Evolutionary conservation across 345 rosid species (phyloP).

Genomic region (Gossypium longicalyx): DNA sequence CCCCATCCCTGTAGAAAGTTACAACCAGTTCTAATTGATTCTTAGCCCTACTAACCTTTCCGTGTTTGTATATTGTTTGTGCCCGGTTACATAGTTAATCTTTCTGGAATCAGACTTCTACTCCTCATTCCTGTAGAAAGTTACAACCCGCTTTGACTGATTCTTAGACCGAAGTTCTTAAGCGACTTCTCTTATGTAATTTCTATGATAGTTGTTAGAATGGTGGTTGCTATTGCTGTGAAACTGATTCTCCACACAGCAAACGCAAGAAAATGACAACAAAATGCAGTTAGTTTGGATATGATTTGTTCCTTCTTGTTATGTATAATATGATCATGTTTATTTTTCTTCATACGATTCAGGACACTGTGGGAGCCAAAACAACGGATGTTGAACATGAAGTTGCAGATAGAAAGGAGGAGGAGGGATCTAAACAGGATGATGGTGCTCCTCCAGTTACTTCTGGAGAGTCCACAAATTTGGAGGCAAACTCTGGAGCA

Average conservation of each 20-base stretch:
- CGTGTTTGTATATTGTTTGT: no score
- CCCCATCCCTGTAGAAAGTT: no score
- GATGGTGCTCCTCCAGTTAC: slow-evolving; percentile 17
- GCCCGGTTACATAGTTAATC: no score
- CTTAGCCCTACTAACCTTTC: no score
- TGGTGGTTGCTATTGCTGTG: neutral
- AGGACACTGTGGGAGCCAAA: slow-evolving; percentile 43
- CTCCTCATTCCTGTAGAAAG: no score
- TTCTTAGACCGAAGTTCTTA: neutral
- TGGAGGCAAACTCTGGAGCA: slow-evolving; percentile 33
- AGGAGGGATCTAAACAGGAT: slow-evolving; percentile 23
- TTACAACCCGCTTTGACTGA: neutral
- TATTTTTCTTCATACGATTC: slow-evolving; percentile 1
- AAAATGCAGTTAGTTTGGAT: neutral
- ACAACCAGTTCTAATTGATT: no score
- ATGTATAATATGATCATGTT: neutral
- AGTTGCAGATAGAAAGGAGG: slow-evolving; percentile 18
- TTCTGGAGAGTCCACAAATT: slow-evolving; percentile 30
- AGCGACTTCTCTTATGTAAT: neutral
- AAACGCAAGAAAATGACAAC: neutral
- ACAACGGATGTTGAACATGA: slow-evolving; percentile 32
- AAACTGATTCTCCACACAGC: neutral
- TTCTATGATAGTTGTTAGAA: neutral
- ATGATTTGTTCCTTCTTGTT: neutral
- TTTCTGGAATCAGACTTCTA: no score